Base-by-base conservation (phyloP, 768 basidiomycete genomes). In the Termitomyces sp. region DNA sequence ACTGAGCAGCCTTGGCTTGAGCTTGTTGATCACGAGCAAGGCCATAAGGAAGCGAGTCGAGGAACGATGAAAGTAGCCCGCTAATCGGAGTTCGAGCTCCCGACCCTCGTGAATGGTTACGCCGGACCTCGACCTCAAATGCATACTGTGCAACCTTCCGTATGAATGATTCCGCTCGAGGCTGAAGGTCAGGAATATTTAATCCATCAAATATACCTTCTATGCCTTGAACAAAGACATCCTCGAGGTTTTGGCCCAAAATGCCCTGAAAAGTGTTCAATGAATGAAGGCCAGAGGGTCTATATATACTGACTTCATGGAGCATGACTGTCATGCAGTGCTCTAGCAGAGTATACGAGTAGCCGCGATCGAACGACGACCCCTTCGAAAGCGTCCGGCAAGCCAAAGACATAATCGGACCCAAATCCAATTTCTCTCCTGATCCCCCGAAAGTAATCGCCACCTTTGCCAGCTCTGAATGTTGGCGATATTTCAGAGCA, bases 1-100 rank as follows among this genome's bases (percentile, higher is more conserved):
- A 76, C 59, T 84, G 82, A 1, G 89, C 86, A 55, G 80, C 85
- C 34, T 76, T 75, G 1, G 82, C 83, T 57, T 93, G 87, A 20
- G 85, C 80, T 14, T 76, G 68, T 60, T 84, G 82, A 36, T 89
- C 84, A 20, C 86, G 83, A 10, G 92, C 85, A 37, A 98, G 75
- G 17, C 87, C 88, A 63, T 89, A 81, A 6, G 92, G 89, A 31
- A 96, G 72, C 8, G 88, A 87, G 54, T 96, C 93, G n/a, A 97
- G 80, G 71, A 86, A 90, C 60, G 86, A 87, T 7, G 83, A 79
- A 45, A 92, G 77, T 29, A 91, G 70, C 7, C 80, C 68, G 61
- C 86, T 86, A 1, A 87, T 80, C 40, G 82, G 77, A 5, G 83
- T 79, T 45, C 87, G 80, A 54, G 77, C 68, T 32, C 80, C 79